phyloP scores from a whole-genome alignment of 139 green algal genomes.

The Tetradesmus obliquus region DNA sequence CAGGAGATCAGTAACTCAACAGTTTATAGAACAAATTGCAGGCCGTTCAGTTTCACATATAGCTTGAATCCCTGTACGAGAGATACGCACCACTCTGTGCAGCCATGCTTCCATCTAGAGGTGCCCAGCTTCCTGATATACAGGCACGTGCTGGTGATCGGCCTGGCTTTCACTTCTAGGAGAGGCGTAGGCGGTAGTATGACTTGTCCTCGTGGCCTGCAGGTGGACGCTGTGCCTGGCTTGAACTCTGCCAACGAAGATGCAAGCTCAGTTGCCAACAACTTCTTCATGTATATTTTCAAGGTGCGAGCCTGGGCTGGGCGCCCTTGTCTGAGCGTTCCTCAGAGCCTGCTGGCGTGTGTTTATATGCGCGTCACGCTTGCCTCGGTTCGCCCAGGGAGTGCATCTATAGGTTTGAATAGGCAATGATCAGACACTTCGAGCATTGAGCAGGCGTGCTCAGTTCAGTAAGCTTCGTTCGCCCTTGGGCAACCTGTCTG shows the following conservation, averaged over 20 bases:
- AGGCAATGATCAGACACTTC: neutral
- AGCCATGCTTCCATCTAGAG: neutral
- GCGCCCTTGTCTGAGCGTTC: neutral
- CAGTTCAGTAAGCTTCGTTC: neutral
- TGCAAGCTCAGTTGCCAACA: neutral
- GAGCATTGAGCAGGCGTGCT: neutral
- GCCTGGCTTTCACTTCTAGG: neutral
- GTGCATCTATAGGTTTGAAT: neutral
- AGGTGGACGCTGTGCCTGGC: neutral
- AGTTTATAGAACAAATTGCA: neutral
- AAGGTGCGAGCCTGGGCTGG: neutral
- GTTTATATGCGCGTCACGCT: neutral
- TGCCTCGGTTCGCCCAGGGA: neutral
- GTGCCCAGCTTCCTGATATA: neutral
- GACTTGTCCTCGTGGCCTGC: neutral
- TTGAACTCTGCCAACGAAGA: neutral
- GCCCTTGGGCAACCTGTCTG: neutral
- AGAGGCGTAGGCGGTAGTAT: neutral
- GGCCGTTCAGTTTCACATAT: neutral
- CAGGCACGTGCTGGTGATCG: neutral
- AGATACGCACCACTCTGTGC: neutral
- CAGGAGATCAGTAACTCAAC: neutral
- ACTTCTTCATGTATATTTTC: conserved; percentile 40
- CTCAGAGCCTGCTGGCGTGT: neutral
- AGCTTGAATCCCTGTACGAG: neutral